Conservation (phyloP, 495 filamentous ascomycete genomes). For the Penicillium antarcticum region DNA sequence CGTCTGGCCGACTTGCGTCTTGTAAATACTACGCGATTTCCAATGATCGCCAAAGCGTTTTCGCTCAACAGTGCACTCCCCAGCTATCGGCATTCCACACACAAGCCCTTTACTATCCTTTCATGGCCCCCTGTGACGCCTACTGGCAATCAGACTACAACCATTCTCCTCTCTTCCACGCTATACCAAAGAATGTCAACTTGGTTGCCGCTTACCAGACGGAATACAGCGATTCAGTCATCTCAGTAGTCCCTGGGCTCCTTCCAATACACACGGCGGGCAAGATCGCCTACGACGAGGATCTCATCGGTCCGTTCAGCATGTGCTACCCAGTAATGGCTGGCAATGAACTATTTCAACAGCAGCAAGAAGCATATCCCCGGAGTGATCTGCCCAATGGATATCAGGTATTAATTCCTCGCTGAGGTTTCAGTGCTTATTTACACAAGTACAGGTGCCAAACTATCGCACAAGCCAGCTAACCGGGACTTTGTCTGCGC, state of each 20-base stretch:
- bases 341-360: conserved; percentile 65
- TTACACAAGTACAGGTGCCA: too few species aligned
- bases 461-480: conserved; percentile 8
- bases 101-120: conserved; percentile 69
- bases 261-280: conserved; percentile 37
- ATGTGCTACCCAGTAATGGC: conserved; percentile 73
- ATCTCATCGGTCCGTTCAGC: conserved; percentile 70
- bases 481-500: conserved; percentile 20
- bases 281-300: conserved; percentile 52
- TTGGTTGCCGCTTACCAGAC: conserved; percentile 53
- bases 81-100: conserved; percentile 68
- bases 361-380: conserved; percentile 25
- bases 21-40: conserved; percentile 39
- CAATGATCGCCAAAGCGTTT: conserved; percentile 51
- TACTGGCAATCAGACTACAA: conserved; percentile 63
- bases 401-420: conserved; percentile 42
- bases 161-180: conserved; percentile 61
- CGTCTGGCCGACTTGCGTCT: conserved; percentile 20
- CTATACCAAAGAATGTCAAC: conserved; percentile 53
- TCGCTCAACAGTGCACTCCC: conserved; percentile 67
- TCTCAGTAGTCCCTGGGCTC: conserved; percentile 65
- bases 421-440: conserved; percentile 38
- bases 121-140: conserved; percentile 63
- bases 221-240: conserved; percentile 60
- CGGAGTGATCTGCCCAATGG: conserved; percentile 1